Conservation (phyloP, 2,329 filamentous ascomycete genomes). For the Fonsecaea monophora region DNA sequence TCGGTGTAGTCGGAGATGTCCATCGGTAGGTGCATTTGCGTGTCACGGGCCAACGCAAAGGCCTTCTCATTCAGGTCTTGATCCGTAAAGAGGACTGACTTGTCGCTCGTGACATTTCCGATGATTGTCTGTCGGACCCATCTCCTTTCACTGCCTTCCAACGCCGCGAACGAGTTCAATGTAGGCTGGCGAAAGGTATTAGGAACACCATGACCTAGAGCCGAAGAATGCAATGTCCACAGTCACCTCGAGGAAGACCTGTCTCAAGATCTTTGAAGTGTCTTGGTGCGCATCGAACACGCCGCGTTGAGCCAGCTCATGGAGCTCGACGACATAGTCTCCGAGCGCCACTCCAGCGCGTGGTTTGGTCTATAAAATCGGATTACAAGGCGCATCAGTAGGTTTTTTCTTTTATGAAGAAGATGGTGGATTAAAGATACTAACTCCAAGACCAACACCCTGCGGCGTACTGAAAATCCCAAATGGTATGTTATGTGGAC, state of each 20-base stretch:
- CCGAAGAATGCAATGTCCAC: not conserved
- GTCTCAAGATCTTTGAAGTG: not conserved
- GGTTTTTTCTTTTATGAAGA: not conserved
- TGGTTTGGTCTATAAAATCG: not conserved
- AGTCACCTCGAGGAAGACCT: slow-evolving; percentile 16
- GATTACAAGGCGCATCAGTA: not conserved
- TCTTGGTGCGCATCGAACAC: slow-evolving; percentile 8
- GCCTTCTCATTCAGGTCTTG: slow-evolving; percentile 65
- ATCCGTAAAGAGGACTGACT: slow-evolving; percentile 36
- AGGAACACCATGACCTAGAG: not conserved
- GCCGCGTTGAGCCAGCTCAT: slow-evolving; percentile 7
- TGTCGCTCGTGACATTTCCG: not conserved
- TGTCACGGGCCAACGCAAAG: not conserved
- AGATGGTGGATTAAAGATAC: not conserved
- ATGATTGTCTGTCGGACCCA: slow-evolving; percentile 11
- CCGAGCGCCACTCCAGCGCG: slow-evolving; percentile 21
- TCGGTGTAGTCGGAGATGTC: slow-evolving; percentile 24
- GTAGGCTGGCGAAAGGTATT: slow-evolving; percentile 1
- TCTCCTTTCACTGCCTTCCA: not conserved
- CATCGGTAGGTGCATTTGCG: slow-evolving; percentile 22
- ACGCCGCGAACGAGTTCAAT: slow-evolving; percentile 14
- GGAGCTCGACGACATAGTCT: slow-evolving; percentile 17
- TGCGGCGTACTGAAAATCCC: slow-evolving; percentile 21
- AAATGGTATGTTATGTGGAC: slow-evolving; percentile 19
- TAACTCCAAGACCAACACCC: slow-evolving; percentile 16